Evolutionary conservation across 495 filamentous ascomycete genomes (phyloP).

Genomic region (Neurospora sp.): DNA sequence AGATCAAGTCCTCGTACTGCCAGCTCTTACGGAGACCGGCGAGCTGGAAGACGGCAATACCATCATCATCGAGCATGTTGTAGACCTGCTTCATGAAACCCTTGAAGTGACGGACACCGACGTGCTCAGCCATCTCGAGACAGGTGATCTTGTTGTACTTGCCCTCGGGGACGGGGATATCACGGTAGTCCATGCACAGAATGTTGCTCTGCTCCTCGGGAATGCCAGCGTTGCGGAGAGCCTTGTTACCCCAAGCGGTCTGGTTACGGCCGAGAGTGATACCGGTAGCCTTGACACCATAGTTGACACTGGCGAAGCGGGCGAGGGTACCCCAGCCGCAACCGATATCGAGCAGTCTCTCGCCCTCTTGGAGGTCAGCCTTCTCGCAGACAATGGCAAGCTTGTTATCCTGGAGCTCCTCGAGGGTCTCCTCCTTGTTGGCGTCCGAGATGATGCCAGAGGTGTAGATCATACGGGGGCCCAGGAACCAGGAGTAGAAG

Average conservation of each 20-base stretch:
- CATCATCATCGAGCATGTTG: slow-evolving; percentile 83
- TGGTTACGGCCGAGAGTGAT: slow-evolving; percentile 76
- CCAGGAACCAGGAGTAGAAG: slow-evolving; percentile 84
- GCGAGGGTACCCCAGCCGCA: slow-evolving; percentile 84
- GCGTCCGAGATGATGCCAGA: slow-evolving; percentile 72
- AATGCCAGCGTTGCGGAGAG: slow-evolving; percentile 57
- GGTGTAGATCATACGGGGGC: slow-evolving; percentile 86
- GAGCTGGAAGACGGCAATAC: slow-evolving; percentile 74
- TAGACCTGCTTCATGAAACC: slow-evolving; percentile 62
- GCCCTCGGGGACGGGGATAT: slow-evolving; percentile 59
- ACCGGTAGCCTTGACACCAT: slow-evolving; percentile 67
- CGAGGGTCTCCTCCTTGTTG: slow-evolving; percentile 64
- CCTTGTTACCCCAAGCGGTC: slow-evolving; percentile 72
- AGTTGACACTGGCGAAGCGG: slow-evolving; percentile 68
- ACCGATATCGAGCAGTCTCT: slow-evolving; percentile 70
- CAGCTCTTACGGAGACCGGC: slow-evolving; percentile 71
- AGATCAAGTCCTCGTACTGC: slow-evolving; percentile 85
- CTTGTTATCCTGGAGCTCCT: slow-evolving; percentile 87
- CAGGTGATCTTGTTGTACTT: slow-evolving; percentile 78
- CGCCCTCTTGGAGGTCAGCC: slow-evolving; percentile 59
- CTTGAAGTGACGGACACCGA: slow-evolving; percentile 65
- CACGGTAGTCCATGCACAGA: slow-evolving; percentile 77
- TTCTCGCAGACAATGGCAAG: slow-evolving; percentile 78
- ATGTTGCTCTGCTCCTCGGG: slow-evolving; percentile 63
- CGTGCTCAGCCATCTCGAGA: slow-evolving; percentile 87